phyloP scores from a whole-genome alignment of 2,329 filamentous ascomycete genomes.

The Fusarium sororula region DNA sequence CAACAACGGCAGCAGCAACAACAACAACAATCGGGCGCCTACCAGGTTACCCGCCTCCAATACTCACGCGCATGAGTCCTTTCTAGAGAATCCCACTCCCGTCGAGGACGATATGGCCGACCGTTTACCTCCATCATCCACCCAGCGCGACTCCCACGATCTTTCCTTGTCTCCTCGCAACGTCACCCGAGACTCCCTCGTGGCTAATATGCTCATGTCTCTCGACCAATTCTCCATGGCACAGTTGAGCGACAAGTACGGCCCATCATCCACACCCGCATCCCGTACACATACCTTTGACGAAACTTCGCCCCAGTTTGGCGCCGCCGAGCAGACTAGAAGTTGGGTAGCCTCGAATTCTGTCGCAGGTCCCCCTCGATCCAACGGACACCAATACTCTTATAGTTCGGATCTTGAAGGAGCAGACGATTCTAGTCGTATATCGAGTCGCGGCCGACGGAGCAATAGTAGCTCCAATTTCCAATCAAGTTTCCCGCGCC shows the following conservation, averaged over 20 bases:
- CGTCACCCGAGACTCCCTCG: conserved; percentile 87
- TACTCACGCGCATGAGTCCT: conserved; percentile 41
- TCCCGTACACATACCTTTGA: conserved; percentile 42
- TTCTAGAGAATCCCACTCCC: conserved; percentile 44
- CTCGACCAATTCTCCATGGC: conserved; percentile 81
- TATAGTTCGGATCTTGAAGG: conserved; percentile 70
- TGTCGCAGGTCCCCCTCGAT: conserved; percentile 33
- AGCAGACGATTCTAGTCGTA: conserved; percentile 62
- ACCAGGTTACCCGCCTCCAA: conserved; percentile 34
- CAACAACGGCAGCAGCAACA: conserved; percentile 37
- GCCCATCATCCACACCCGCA: conserved; percentile 25
- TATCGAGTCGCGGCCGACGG: conserved; percentile 69
- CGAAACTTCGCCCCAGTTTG: conserved; percentile 39
- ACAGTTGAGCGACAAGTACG: conserved; percentile 47
- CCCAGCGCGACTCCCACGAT: conserved; percentile 78
- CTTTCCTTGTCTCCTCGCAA: conserved; percentile 80
- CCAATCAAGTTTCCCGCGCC: conserved; percentile 65
- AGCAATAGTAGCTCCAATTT: conserved; percentile 86
- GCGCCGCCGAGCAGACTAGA: conserved; percentile 47
- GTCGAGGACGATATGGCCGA: conserved; percentile 44
- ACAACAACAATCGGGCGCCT: conserved; percentile 39
- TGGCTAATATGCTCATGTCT: conserved; percentile 94
- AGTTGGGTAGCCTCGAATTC: conserved; percentile 45
- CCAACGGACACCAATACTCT: conserved; percentile 55
- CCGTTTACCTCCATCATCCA: conserved; percentile 37